These are phyloP conservation scores for Geosmithia putterillii DNA, from an alignment of 2,329 filamentous ascomycete genomes.

Conservation along the genomic window DNA sequence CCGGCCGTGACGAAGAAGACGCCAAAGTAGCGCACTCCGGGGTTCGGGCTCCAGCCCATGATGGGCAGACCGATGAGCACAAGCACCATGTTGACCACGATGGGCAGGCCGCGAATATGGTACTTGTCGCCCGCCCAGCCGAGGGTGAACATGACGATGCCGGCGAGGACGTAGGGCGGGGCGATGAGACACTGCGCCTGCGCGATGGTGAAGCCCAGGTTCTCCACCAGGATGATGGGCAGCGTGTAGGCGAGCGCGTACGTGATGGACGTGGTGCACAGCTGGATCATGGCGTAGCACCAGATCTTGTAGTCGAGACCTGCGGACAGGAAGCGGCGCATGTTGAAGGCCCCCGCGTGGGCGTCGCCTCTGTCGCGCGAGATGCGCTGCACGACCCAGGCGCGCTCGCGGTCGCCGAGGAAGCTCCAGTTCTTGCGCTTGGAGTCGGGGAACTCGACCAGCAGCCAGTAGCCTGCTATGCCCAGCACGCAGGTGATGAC, in stretches of 20 bases:
- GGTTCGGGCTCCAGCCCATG: conserved; percentile 51
- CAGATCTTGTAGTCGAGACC: conserved; percentile 46
- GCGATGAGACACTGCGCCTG: conserved; percentile 59
- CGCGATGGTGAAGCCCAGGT: conserved; percentile 52
- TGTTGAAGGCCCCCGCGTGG: conserved; percentile 37
- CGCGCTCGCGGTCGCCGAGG: conserved; percentile 34
- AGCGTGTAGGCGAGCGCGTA: conserved; percentile 73
- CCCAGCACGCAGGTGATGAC: conserved; percentile 41
- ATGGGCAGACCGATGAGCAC: conserved; percentile 59
- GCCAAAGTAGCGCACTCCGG: conserved; percentile 56
- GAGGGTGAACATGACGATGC: conserved; percentile 45
- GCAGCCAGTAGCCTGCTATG: conserved; percentile 38
- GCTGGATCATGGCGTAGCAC: conserved; percentile 48
- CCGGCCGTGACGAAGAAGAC: conserved; percentile 67
- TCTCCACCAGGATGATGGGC: conserved; percentile 55
- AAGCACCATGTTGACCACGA: conserved; percentile 53
- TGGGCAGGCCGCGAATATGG: conserved; percentile 51
- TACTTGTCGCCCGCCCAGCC: conserved; percentile 57
- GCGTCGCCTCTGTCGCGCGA: conserved; percentile 45
- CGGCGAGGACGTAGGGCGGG: conserved; percentile 55
- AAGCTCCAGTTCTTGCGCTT: conserved; percentile 38
- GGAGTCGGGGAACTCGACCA: conserved; percentile 53
- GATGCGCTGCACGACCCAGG: conserved; percentile 42
- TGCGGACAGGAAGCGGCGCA: conserved; percentile 31
- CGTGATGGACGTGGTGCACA: conserved; percentile 56